phyloP scores from a whole-genome alignment of 768 basidiomycete genomes.

The Phanerochaete carnosa region DNA sequence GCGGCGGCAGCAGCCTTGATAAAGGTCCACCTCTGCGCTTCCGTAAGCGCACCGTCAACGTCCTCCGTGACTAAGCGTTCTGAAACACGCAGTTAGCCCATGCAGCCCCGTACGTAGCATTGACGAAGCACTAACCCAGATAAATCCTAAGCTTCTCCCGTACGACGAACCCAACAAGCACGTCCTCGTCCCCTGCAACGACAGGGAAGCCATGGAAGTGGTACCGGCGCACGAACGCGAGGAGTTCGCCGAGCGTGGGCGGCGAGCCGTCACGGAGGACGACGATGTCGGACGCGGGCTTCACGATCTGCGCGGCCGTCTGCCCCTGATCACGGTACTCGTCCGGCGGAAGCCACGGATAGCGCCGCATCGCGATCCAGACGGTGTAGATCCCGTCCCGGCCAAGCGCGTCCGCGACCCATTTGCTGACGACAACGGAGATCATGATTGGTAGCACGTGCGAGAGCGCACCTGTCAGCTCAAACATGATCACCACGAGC shows the following conservation, averaged over 20 bases:
- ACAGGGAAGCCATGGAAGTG: constrained; percentile 67
- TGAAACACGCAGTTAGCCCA: constrained; percentile 8
- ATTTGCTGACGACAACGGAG: constrained; percentile 73
- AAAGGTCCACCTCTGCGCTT: constrained; percentile 22
- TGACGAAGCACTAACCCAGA: constrained; percentile 25
- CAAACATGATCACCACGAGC: constrained; percentile 73
- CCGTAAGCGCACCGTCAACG: neutral
- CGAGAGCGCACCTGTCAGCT: constrained; percentile 77
- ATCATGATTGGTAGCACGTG: constrained; percentile 85
- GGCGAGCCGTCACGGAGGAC: constrained; percentile 47
- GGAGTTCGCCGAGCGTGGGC: constrained; percentile 46
- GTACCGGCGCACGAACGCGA: constrained; percentile 38
- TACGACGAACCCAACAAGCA: constrained; percentile 59
- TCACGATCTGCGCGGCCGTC: constrained; percentile 61
- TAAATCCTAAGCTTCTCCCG: constrained; percentile 46
- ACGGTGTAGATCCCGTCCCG: constrained; percentile 68
- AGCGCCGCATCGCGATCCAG: constrained; percentile 70
- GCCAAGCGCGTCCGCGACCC: constrained; percentile 70
- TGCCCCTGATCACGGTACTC: constrained; percentile 66
- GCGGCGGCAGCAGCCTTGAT: constrained; percentile 1
- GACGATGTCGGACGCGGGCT: constrained; percentile 43
- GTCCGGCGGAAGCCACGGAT: constrained; percentile 66
- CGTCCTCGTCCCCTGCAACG: constrained; percentile 36
- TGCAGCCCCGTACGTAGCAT: neutral
- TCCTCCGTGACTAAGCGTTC: constrained; percentile 23